Base-by-base conservation (phyloP, 495 filamentous ascomycete species). In the Wilcoxina mikolae region DNA sequence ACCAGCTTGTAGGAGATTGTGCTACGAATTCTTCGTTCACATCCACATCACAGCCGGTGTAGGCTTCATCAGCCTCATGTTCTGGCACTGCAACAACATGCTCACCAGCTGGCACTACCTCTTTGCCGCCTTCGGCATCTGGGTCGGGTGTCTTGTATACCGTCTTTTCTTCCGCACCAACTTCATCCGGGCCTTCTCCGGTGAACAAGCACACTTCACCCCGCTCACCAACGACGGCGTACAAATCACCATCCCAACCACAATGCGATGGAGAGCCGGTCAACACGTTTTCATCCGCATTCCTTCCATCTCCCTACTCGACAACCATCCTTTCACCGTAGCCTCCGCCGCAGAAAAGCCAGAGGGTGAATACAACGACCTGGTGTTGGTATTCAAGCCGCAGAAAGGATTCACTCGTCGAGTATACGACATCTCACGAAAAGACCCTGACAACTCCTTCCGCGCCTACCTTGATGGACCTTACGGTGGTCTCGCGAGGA, bases 81-180 rank as follows among this genome's bases (percentile, higher is more conserved):
- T 96, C 69, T 96, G 90, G 90, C 90, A 96, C 68, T 91, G 83
- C 60, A 81, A 86, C 61, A 95, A 96, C 67, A 93, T 85, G 65
- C 73, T 96, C 26, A 81, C 80, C 15, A 15, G 56, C 4, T 96
- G 91, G 90, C 73, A 78, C 67, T 96, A 95, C 61, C 76, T 96
- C 7, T 91, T 75, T 60, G 81, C 85, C 9, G 91, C 87, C 0
- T 70, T 87, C 33, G 85, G 72, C 29, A 87, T 95, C 62, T 91
- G 87, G 81, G 68, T 74, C 7, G 38, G 78, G 10, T 84, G 82
- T 44, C 83, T 83, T 58, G 61, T 73, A 53, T 67, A 77, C 31
- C 76, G 85, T 27, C 56, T 91, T 1, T 78, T 80, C 41, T 58
- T 39, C 42, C 94, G 87, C 84, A 74, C 78, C 31, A 84, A 84